Evolutionary conservation across 2,329 filamentous ascomycete species (phyloP), one percentile per base, ranked within the genome.

Genomic region (Trichophyton simii): DNA sequence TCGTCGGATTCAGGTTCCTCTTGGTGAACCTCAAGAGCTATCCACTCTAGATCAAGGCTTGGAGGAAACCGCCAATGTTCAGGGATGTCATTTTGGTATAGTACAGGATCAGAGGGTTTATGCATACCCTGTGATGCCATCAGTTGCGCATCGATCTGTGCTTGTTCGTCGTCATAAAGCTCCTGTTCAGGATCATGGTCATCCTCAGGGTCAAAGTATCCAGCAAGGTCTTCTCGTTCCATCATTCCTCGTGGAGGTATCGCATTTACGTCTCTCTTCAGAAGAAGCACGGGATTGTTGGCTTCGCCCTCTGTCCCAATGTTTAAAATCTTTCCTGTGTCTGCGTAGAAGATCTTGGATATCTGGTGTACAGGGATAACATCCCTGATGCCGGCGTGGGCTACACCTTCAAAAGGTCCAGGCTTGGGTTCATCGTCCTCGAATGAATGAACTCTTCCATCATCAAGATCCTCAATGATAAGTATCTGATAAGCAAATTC

Each of bases 311-410:
- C 83, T 1, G 76, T 80, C 13, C 86, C 86, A 61, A 96, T 91
- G 64, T 95, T 95, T 28, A 96, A 78, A 8, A 96, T 89, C 67
- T 89, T 89, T 18, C 91, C 91, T 0, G 89, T 95, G 66, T 95
- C 89, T 0, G 91, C 90, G 69, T 96, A 96, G 73, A 96, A 95
- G 36, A 96, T 89, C 70, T 95, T 96, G 4, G 90, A 88, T 3
- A 96, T 82, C 68, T 89, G 82, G 68, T 89, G 85, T 20, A 89
- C 82, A 1, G 87, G 87, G 15, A 89, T 75, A 42, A 83, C 77
- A 66, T 88, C 84, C 55, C 86, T 78, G 31, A 88, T 81, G 1
- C 87, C 87, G 13, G 87, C 86, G 11, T 78, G 72, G 2, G 71
- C 64, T 36, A 89, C 78, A 55, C 82, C 84, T 64, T 86, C 84